phyloP scores from a whole-genome alignment of 2,329 filamentous ascomycete species.

The Sarocladium kiliense region DNA sequence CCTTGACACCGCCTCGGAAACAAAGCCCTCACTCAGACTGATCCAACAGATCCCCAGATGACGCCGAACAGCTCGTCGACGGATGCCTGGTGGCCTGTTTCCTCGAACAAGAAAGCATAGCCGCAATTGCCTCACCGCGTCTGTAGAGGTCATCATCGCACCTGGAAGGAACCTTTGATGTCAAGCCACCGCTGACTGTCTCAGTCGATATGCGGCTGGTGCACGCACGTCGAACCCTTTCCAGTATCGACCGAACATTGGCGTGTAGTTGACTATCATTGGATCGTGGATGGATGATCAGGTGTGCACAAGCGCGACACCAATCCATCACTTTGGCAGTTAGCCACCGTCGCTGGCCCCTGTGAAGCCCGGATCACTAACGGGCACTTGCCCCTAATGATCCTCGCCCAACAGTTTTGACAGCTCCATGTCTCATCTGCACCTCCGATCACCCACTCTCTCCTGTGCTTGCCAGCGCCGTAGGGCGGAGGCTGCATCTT shows the following conservation, averaged over 20 bases:
- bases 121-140: neutral
- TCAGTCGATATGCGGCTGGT: neutral
- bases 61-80: too few species aligned
- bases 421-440: constrained; percentile 4
- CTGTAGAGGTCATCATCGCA: neutral
- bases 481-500: neutral
- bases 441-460: neutral
- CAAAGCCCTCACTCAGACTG: too few species aligned
- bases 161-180: neutral
- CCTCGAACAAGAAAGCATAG: neutral
- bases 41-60: too few species aligned
- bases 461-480: neutral
- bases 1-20: too few species aligned
- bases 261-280: neutral
- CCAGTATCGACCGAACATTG: neutral
- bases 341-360: neutral
- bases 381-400: neutral
- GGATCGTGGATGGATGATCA: neutral
- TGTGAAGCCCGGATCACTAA: neutral
- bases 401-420: constrained; percentile 1
- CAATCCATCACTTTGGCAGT: neutral
- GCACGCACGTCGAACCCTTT: neutral
- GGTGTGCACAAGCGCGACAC: neutral
- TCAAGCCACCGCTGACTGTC: neutral
- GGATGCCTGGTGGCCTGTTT: neutral